These are phyloP conservation scores for Ehretia macrophylla DNA, from an alignment of 257 asterid genomes.

Conservation along the genomic window DNA sequence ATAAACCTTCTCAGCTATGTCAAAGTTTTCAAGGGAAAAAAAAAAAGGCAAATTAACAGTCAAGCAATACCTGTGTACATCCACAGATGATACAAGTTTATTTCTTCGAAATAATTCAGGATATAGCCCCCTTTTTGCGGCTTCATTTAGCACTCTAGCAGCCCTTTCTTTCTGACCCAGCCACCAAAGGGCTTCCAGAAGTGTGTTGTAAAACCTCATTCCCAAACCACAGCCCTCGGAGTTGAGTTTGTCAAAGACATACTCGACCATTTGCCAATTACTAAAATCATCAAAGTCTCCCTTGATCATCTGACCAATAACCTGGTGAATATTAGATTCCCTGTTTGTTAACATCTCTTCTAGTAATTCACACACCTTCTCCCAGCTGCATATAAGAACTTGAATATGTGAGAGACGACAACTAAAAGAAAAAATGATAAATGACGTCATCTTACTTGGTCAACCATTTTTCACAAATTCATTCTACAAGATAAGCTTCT, in stretches of 20 bases:
- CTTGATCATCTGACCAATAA: slow-evolving; percentile 83
- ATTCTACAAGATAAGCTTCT: no score
- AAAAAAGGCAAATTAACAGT: slow-evolving; percentile 1
- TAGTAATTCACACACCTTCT: slow-evolving; percentile 55
- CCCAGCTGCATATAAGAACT: slow-evolving; percentile 58
- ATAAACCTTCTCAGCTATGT: not conserved
- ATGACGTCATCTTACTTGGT: not conserved
- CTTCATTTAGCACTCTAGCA: slow-evolving; percentile 84
- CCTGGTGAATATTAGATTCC: slow-evolving; percentile 70
- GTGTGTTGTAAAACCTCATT: slow-evolving; percentile 70
- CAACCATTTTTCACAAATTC: not conserved
- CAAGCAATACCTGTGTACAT: slow-evolving; percentile 76
- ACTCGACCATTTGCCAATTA: slow-evolving; percentile 98
- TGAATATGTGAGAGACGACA: slow-evolving; percentile 9
- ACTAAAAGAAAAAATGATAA: slow-evolving; percentile 1
- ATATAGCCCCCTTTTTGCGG: slow-evolving; percentile 76
- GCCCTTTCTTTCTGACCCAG: slow-evolving; percentile 95
- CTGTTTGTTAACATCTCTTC: slow-evolving; percentile 68
- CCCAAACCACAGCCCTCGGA: slow-evolving; percentile 87
- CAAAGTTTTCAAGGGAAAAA: slow-evolving; percentile 1
- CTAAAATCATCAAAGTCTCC: slow-evolving; percentile 74
- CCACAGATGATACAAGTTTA: slow-evolving; percentile 83
- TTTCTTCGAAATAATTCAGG: slow-evolving; percentile 76
- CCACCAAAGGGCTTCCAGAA: slow-evolving; percentile 95
- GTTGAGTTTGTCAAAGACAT: slow-evolving; percentile 79